Base-by-base conservation (phyloP, 2,329 filamentous ascomycete species). In the Neofusicoccum umdonicola region DNA sequence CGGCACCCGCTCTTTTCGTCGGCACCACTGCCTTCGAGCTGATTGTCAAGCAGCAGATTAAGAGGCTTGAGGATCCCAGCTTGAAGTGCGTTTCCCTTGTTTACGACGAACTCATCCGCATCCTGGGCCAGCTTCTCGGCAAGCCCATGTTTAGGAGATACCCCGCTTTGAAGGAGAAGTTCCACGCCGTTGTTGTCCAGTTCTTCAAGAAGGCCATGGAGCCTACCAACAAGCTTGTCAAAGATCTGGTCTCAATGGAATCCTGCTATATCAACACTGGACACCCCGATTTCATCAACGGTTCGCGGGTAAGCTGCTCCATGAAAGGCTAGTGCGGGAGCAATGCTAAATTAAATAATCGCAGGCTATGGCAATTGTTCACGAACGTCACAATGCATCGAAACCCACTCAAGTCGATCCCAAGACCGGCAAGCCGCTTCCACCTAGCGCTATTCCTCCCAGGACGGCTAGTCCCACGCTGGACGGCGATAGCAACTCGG, bases 141-240 rank as follows among this genome's bases (percentile, higher is more conserved):
- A 99, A 97, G 84, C 85, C 90, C 71, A 83, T 97, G 56, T 99
- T 96, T 85, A 88, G 94, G 67, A 87, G 95, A 67, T 99, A 99
- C 75, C 95, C 95, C n/a, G 82, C 84, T 68, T 84, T 99, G 63
- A 98, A 98, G 84, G 95, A 99, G 83, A 97, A 96, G 82, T 91
- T 99, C 79, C 93, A 99, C 77, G 84, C 84, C 12, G 93, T 97
- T 13, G 94, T 98, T 58, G 95, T 99, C 71, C 74, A 83, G 9
- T 99, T 99, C 80, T 98, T 97, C 85, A 98, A 98, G 82, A 97
- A 96, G 82, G 89, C 92, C 62, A 97, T 98, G 91, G 93, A 97
- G 62, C 95, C 95, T 6, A 97, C 95, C 42, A 98, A 97, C 83
- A 98, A 98, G 84, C 86, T 99, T 54, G 95, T 99, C 65, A 88